Evolutionary conservation across 2,329 filamentous ascomycete species (phyloP).

Genomic region (Aspergillus pseudotamarii): DNA sequence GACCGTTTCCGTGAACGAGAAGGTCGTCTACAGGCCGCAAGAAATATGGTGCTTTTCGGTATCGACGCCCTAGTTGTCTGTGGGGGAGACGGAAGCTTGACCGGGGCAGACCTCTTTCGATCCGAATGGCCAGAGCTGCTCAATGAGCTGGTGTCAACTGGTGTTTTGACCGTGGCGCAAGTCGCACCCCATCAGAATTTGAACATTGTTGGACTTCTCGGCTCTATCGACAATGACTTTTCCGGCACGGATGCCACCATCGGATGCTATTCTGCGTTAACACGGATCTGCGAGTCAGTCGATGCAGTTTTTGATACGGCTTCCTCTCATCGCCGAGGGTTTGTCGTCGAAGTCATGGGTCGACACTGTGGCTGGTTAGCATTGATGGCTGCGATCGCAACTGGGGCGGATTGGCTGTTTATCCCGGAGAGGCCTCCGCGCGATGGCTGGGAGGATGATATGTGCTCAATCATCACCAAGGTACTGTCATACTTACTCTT

Average conservation of each 20-base stretch:
- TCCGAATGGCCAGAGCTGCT: constrained; percentile 88
- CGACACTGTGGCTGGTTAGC: constrained; percentile 97
- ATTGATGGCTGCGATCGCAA: constrained; percentile 92
- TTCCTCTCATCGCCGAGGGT: constrained; percentile 92
- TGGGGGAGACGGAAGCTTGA: constrained; percentile 94
- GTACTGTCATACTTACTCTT: constrained; percentile 42
- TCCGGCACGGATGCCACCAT: constrained; percentile 97
- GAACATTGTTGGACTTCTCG: constrained; percentile 95
- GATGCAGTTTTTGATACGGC: constrained; percentile 93
- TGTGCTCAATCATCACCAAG: constrained; percentile 76
- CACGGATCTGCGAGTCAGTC: constrained; percentile 91
- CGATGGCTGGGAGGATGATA: constrained; percentile 85
- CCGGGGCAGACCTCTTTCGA: constrained; percentile 91
- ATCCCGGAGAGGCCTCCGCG: constrained; percentile 90
- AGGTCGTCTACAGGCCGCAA: constrained; percentile 81
- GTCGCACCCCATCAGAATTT: constrained; percentile 77
- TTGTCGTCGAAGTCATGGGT: constrained; percentile 98
- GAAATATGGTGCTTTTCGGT: constrained; percentile 89
- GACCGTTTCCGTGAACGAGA: constrained; percentile 87
- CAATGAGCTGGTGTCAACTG: constrained; percentile 76
- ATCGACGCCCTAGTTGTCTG: constrained; percentile 97
- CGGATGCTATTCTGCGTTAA: constrained; percentile 90
- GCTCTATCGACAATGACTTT: constrained; percentile 98
- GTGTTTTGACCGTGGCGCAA: constrained; percentile 71
- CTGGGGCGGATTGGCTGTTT: constrained; percentile 94